These are phyloP conservation scores for Linnemannia hyalina DNA, from an alignment of 192 early-diverging fungal genomes.

Conservation along the genomic window DNA sequence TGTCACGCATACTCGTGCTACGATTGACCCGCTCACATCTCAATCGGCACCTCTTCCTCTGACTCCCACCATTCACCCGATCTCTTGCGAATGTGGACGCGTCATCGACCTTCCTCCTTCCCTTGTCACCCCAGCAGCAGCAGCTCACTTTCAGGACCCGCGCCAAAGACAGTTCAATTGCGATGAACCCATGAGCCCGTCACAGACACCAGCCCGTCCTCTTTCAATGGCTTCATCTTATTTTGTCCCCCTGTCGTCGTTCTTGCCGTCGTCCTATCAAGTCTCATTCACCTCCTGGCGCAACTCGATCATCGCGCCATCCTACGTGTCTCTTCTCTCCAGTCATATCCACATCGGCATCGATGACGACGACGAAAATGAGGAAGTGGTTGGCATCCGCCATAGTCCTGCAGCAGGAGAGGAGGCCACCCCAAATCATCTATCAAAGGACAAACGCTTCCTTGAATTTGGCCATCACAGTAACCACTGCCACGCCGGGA, in stretches of 20 bases:
- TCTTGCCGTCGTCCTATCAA: background rate
- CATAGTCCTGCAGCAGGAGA: background rate
- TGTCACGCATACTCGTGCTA: too few relatives aligned
- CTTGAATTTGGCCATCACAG: background rate
- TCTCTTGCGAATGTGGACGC: background rate
- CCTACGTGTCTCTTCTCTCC: conserved; percentile 2
- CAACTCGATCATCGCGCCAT: conserved; percentile 6
- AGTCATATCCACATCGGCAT: background rate
- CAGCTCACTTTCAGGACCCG: background rate
- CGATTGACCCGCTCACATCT: background rate
- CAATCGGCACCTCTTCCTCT: background rate
- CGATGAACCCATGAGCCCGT: background rate
- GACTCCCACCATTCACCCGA: background rate
- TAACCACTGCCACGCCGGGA: background rate
- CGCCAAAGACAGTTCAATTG: background rate
- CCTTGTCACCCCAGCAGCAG: background rate
- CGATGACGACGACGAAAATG: background rate
- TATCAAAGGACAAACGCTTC: background rate
- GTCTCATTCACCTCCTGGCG: conserved; percentile 3
- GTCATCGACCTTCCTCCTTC: background rate
- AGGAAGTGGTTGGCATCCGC: background rate
- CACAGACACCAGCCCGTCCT: background rate
- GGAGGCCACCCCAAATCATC: background rate
- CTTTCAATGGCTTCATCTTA: background rate
- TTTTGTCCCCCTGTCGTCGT: background rate